phyloP scores from a whole-genome alignment of 495 filamentous ascomycete species.

The Podospora tetraspora region DNA sequence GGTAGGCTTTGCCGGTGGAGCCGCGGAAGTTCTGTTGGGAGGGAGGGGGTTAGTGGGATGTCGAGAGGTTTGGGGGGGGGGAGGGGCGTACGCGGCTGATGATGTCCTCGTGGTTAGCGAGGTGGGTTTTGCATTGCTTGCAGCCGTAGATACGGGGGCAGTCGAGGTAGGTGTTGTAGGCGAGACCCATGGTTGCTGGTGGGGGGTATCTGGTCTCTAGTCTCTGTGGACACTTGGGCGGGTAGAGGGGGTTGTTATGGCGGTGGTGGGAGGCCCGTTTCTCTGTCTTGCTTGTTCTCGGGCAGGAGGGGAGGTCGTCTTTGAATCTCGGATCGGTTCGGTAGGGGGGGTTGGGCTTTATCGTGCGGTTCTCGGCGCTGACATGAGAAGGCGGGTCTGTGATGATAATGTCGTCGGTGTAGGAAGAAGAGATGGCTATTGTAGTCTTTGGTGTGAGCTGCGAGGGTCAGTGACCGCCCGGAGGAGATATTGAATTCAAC shows the following conservation, averaged over 20 bases:
- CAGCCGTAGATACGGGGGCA: conserved; percentile 89
- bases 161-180: conserved; percentile 94
- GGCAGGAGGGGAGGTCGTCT: background rate
- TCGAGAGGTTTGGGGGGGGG: background rate
- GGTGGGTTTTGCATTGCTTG: conserved; percentile 91
- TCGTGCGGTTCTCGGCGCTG: background rate
- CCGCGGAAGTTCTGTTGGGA: conserved; percentile 86
- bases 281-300: background rate
- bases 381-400: background rate
- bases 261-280: background rate
- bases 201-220: background rate
- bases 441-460: background rate
- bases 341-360: background rate
- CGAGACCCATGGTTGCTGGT: conserved; percentile 69
- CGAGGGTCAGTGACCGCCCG: background rate
- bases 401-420: background rate
- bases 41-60: conserved; percentile 2
- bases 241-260: background rate
- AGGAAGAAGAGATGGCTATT: background rate
- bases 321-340: background rate
- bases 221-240: background rate
- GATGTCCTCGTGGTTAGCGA: conserved; percentile 92
- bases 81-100: conserved; percentile 69
- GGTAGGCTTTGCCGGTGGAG: conserved; percentile 96
- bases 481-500: background rate